Evolutionary conservation across 2,329 filamentous ascomycete genomes (phyloP), one percentile per base, ranked within the genome.

Genomic region (Nothophaeocryptopus gaeumannii): DNA sequence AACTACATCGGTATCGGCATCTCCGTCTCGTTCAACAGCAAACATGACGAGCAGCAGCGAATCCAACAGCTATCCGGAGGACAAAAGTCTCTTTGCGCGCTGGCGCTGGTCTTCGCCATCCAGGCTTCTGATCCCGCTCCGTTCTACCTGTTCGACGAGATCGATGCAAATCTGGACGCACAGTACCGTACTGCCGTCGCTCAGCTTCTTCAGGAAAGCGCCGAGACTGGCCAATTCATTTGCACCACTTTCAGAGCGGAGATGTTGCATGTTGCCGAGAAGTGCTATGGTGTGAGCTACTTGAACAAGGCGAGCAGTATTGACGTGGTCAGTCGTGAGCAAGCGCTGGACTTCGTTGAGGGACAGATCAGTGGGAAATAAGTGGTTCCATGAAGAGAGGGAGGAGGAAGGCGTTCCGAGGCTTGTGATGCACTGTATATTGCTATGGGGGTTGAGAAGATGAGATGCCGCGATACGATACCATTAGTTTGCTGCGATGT

Each of bases 71-170:
- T 99, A 56, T 95, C 88, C 62, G 93, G 93, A 76, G 93, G 93
- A 30, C 93, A 99, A 66, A 99, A 99, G 80, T 65, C 89, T 81
- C 78, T 97, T 55, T 97, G 92, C 70, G 93, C 93, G 8, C 82
- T 99, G n/a, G 95, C 93, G 38, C 82, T 99, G 44, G 95, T 99
- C 60, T 99, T 99, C 68, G 93, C 93, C n/a, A 95, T 99, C 60
- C 93, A 99, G 72, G 89, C 91, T 61, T 96, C 92, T 52, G 93
- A 99, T 68, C 93, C 92, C 8, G 95, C 92, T 38, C 93, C 93
- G 1, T 97, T 99, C 78, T 96, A 99, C 69, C 91, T 99, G 64
- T 99, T 99, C 63, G 93, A 99, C 70, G 93, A 99, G 72, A 96
- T 99, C 57, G 93, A 99, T 67, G 93, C 93, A 70, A 99, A 99